Base-by-base conservation (phyloP, 75 land plant genomes). In the Sequoiadendron giganteum region DNA sequence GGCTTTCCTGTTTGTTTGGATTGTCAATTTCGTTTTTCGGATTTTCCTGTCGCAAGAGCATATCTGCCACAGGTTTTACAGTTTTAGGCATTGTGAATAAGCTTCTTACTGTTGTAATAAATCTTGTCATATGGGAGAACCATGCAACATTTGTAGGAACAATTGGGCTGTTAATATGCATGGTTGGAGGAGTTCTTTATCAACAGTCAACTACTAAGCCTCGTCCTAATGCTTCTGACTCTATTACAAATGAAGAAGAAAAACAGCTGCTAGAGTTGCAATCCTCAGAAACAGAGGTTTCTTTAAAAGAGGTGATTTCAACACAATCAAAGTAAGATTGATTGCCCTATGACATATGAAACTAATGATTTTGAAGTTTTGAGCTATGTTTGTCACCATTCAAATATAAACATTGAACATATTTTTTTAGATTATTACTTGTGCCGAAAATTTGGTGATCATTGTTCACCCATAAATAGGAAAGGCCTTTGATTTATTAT, bases 81-180 rank as follows among this genome's bases (percentile, higher is more conserved):
- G 99, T 97, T 76, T 94, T 97, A 43, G 99, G 99, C 0, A 97
- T 95, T 34, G 99, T 97, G 76, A 97, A 97, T 87, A 97, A 97
- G 90, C 94, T 97, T 16, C 88, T 97, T 28, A 96, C 98, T 2
- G 98, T 97, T 32, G 93, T 95, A 43, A 97, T 97, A 76, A 97
- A 97, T 93, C 92, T 97, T 58, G 89, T 97, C 52, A 91, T 97
- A 47, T 97, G 99, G 99, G 95, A 95, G 15, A 95, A 95, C 88
- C 99, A 97, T 90, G 95, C 98, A 3, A 94, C 96, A 8, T 84
- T 90, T 13, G 85, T 94, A 21, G 99, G 99, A 39, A 97, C 99
- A 25, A 58, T 95, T 40, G 99, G 98, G 18, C 91, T 97, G 49
- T 89, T 97, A 79, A 94, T 95, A 36, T 97, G 99, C 90, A 97